Conservation (phyloP, 352 stramenopile species). For the Phytophthora capsici region DNA sequence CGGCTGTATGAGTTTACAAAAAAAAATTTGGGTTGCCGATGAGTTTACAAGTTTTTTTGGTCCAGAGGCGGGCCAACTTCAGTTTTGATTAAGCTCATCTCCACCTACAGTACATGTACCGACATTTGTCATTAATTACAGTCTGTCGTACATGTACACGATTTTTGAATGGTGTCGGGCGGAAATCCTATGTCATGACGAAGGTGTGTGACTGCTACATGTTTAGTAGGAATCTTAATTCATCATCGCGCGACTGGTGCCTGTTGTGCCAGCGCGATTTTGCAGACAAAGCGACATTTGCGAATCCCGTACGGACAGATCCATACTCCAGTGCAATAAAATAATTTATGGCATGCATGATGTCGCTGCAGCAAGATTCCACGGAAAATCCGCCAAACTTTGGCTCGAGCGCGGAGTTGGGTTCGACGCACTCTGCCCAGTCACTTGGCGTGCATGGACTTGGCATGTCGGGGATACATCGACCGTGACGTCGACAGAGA, state of each 20-base stretch:
- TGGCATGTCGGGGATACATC: slow-evolving; percentile 31
- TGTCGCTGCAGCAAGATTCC: neutral
- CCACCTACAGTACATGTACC: neutral
- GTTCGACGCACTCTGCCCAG: slow-evolving; percentile 12
- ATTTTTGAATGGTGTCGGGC: too few relatives aligned
- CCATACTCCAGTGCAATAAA: neutral
- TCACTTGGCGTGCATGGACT: slow-evolving; percentile 26
- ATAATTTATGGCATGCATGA: too few relatives aligned
- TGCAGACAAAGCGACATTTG: slow-evolving; percentile 1
- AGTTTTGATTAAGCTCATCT: slow-evolving; percentile 17
- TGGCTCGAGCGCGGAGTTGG: neutral
- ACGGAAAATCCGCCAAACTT: slow-evolving; percentile 25
- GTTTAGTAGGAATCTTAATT: slow-evolving; percentile 1
- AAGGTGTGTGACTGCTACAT: neutral
- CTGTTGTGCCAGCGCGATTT: neutral
- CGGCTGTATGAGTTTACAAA: too few relatives aligned
- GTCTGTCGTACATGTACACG: too few relatives aligned
- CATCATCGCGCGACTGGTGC: neutral
- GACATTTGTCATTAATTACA: too few relatives aligned
- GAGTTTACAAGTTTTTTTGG: slow-evolving; percentile 6
- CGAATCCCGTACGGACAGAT: slow-evolving; percentile 3
- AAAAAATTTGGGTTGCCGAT: too few relatives aligned
- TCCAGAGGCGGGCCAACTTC: slow-evolving; percentile 17
- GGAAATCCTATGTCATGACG: too few relatives aligned
- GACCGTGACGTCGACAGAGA: slow-evolving; percentile 6